Conservation (phyloP, 352 stramenopile genomes). For the Phytopythium oedochilum region DNA sequence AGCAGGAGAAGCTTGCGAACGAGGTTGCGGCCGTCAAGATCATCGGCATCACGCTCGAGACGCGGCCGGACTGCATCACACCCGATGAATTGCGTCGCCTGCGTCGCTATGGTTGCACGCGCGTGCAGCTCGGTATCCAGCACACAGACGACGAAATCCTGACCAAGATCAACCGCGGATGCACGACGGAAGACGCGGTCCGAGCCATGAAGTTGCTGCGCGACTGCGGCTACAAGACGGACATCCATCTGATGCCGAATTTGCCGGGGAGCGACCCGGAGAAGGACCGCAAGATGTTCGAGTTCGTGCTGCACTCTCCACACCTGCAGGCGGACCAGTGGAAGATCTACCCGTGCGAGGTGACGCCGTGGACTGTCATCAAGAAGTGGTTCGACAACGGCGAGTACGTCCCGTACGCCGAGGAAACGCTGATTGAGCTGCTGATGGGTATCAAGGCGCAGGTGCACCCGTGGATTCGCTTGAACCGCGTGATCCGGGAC, state of each 20-base stretch:
- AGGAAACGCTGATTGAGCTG: slow-evolving; percentile 85
- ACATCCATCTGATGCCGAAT: slow-evolving; percentile 94
- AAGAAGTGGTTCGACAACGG: slow-evolving; percentile 90
- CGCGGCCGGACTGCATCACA: slow-evolving; percentile 88
- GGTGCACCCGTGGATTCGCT: slow-evolving; percentile 93
- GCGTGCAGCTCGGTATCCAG: slow-evolving; percentile 89
- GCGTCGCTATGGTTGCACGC: slow-evolving; percentile 80
- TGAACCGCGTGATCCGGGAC: slow-evolving; percentile 93
- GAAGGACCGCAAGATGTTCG: slow-evolving; percentile 88
- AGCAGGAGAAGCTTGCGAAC: slow-evolving; percentile 89
- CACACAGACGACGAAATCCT: slow-evolving; percentile 90
- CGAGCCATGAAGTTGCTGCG: slow-evolving; percentile 81
- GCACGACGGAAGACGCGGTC: slow-evolving; percentile 69
- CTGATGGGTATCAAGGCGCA: slow-evolving; percentile 88
- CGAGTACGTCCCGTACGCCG: slow-evolving; percentile 86
- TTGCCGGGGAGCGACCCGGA: slow-evolving; percentile 80
- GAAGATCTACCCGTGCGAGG: slow-evolving; percentile 95
- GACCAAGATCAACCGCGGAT: slow-evolving; percentile 90
- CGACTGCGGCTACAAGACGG: slow-evolving; percentile 93
- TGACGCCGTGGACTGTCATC: slow-evolving; percentile 89
- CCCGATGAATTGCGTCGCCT: slow-evolving; percentile 83
- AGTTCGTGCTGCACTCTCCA: slow-evolving; percentile 83
- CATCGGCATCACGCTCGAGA: slow-evolving; percentile 90
- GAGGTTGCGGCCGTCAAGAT: slow-evolving; percentile 82
- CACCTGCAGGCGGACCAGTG: slow-evolving; percentile 93